Conservation (phyloP, 2,329 filamentous ascomycete species). For the Trichoderma gracile region DNA sequence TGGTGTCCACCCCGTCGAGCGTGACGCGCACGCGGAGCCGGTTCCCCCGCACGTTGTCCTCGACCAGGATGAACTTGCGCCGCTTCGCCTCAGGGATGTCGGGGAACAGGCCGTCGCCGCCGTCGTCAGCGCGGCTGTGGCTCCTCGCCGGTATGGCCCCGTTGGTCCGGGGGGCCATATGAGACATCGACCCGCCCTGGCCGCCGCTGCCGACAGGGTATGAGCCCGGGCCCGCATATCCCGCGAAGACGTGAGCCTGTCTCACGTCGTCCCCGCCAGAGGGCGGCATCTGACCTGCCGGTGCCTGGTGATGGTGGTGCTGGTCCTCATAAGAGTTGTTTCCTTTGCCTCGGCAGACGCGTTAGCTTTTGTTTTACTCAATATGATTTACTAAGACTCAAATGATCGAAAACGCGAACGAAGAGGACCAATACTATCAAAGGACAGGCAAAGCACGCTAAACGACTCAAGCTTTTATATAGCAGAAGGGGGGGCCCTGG, state of each 20-base stretch:
- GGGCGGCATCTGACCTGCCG: conserved; percentile 53
- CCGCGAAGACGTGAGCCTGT: conserved; percentile 71
- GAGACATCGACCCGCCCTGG: conserved; percentile 63
- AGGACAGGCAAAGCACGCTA: background rate
- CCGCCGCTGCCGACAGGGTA: conserved; percentile 46
- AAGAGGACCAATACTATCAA: background rate
- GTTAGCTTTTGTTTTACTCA: conserved; percentile 35
- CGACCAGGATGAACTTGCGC: conserved; percentile 94
- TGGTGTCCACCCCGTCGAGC: conserved; percentile 89
- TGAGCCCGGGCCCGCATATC: conserved; percentile 61
- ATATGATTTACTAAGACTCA: conserved; percentile 26
- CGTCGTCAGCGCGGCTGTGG: conserved; percentile 52
- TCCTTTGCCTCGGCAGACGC: conserved; percentile 55
- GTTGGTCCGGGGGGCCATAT: conserved; percentile 48
- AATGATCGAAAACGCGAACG: conserved; percentile 23
- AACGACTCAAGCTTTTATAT: background rate
- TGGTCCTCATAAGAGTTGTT: conserved; percentile 64
- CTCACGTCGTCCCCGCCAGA: conserved; percentile 64
- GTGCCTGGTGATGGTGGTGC: conserved; percentile 66
- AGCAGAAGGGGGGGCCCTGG: background rate
- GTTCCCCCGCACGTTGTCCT: conserved; percentile 78
- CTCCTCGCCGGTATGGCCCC: conserved; percentile 42
- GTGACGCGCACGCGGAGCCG: conserved; percentile 87
- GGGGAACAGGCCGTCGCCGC: conserved; percentile 70
- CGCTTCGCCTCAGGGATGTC: conserved; percentile 87